Base-by-base conservation (phyloP, 176 grass and related monocot species). In the Carex littledalei region DNA sequence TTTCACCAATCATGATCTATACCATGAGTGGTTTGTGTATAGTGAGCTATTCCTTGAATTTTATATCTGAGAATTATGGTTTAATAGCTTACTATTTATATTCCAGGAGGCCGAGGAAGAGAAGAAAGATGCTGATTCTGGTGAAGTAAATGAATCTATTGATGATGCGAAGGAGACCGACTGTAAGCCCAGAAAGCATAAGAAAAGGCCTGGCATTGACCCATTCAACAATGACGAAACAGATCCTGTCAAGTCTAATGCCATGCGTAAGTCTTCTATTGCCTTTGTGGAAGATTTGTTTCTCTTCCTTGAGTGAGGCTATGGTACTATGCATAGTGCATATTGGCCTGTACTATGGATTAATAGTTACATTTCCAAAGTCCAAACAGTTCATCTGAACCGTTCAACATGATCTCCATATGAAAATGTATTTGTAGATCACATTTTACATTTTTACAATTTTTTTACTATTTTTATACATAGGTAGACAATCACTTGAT, bases 211-310 rank as follows among this genome's bases (percentile, higher is more conserved):
- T 89, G 91, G 96, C 11, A 55, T 70, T 78, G 96, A 98, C 78
- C 90, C 85, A 81, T 98, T 98, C 88, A 90, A 95, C 75, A 85
- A 83, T 79, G 78, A 94, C 57, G 96, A 94, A 87, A 62, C 13
- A 37, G 93, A 98, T 50, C 96, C 93, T 87, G 87, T 86, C 67
- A 94, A 90, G 49, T 95, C 89, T 82, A 89, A 92, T 88, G 93
- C 96, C 83, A 92, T 94, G 93, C 67, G 93, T 95, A 90, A 88
- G 91, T 90, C 29, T 83, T 62, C 81, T 84, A 58, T 61, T 81
- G 60, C 66, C 61, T 67, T 74, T 12, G 24, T 85, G 20, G 32
- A 45, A 16, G 47, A 64, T 78, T 26, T 87, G 21, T 81, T 57
- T 78, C 16, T 66, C 45, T 59, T 75, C 50, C 13, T 20, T 49